Evolutionary conservation across 495 filamentous ascomycete genomes (phyloP).

Genomic region (Talaromyces wortmannii): DNA sequence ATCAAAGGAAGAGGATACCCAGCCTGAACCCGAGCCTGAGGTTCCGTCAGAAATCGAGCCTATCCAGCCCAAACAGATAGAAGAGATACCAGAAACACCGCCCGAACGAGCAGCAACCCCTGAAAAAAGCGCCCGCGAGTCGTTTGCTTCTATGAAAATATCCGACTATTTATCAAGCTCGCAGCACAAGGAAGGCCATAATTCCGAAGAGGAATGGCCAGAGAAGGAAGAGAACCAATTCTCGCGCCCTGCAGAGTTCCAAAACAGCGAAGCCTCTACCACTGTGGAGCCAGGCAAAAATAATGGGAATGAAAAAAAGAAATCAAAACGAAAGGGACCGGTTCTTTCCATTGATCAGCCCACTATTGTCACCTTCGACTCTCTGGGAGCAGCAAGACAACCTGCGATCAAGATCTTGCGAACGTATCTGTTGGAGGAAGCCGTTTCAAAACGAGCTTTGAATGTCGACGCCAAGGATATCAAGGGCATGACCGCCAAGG

Average conservation of each 20-base stretch:
- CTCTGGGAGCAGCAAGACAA: slow-evolving; percentile 56
- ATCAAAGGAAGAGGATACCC: slow-evolving; percentile 7
- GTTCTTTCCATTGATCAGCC: slow-evolving; percentile 28
- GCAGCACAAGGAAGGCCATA: neutral
- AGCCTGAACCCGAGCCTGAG: slow-evolving; percentile 12
- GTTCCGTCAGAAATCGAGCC: neutral
- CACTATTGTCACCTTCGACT: slow-evolving; percentile 84
- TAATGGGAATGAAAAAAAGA: neutral
- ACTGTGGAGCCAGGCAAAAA: neutral
- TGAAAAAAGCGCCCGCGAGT: slow-evolving; percentile 15
- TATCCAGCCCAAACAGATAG: slow-evolving; percentile 13
- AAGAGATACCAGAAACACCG: slow-evolving; percentile 30
- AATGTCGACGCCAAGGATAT: slow-evolving; percentile 43
- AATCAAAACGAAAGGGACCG: neutral
- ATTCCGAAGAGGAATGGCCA: slow-evolving; percentile 16
- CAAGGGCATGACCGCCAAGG: slow-evolving; percentile 60
- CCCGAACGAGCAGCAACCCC: neutral
- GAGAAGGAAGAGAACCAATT: slow-evolving; percentile 17
- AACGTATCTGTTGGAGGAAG: slow-evolving; percentile 71
- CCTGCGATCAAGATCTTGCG: slow-evolving; percentile 58
- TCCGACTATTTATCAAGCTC: slow-evolving; percentile 4
- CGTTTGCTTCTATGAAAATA: slow-evolving; percentile 19
- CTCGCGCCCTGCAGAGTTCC: slow-evolving; percentile 8
- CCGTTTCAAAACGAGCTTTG: slow-evolving; percentile 57
- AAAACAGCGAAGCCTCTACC: neutral